Base-by-base conservation (phyloP, 1,139 yeast genomes). In the Suhomyces ambrosiae region DNA sequence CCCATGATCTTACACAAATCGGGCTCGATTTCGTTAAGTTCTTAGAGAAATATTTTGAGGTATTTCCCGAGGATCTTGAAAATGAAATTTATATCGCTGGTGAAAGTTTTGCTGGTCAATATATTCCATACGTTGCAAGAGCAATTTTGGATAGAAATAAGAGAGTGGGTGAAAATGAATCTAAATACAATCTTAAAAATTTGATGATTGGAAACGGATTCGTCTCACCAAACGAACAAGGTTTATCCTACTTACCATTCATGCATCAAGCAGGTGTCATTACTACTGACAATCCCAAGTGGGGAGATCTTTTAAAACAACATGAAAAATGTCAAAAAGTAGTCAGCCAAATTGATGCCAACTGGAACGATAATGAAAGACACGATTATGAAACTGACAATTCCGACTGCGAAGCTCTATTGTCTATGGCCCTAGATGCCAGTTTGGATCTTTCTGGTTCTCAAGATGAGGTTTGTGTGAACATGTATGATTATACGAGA, bases 21-120 rank as follows among this genome's bases (percentile, higher is more conserved):
- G 78, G 83, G 0, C 60, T 58, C 18, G 84, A 86, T 50, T 82
- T 90, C 47, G 52, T 85, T 40, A 55, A 56, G 7, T 92, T 92
- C 56, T 55, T 94, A 54, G 75, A 78, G 24, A 72, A 76, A 47
- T 94, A 82, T 61, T 83, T 74, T 50, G 70, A 74, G 40, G 54
- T 82, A 4, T 92, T 92, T 58, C 96, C 97, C 0, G 82, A 84
- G 35, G 89, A 86, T 48, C 49, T 63, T 9, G 56, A 56, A 10
- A 81, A 86, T 46, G 86, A 86, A 23, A 65, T 92, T 4, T 81
- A 79, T 49, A 60, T 92, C 33, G 95, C 96, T 0, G 99, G 99
- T 17, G 98, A 92, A 63, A 86, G 96, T 49, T 94, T 83, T 64
- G 97, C 98, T 1, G 99, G 99, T 16, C 97, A 92, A 59, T 92